Base-by-base conservation (phyloP, 306 rosid genomes). In the Vachellia collinsii region DNA sequence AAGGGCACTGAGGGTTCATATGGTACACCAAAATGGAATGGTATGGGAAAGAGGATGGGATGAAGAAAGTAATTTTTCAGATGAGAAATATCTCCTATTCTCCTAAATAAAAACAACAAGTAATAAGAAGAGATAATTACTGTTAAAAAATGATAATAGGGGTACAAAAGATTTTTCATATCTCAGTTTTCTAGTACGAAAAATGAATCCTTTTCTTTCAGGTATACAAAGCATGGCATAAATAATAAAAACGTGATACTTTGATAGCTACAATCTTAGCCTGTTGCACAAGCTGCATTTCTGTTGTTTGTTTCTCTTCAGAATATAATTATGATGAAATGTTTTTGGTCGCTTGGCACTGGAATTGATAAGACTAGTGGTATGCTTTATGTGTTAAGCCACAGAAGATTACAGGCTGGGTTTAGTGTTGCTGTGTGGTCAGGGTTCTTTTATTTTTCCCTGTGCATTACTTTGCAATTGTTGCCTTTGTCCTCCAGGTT, bases 401-500 rank as follows among this genome's bases (percentile, higher is more conserved):
- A 13, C 42, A 29, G 11, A 17, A 77, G 38, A 56, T 77, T 67
- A 68, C 42, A 41, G 48, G 78, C 74, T 81, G 61, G 53, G 59
- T 34, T 50, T 34, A 42, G 4, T 29, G 41, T 29, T 44, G 68
- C 42, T 76, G 17, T n/a, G 14, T 34, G 11, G 54, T 72, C 50
- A 61, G 17, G 61, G 11, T 59, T 41, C 53, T 77, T 46, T 69
- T 67, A 47, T 17, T 72, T 50, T 50, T 12, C n/a, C 63, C 34
- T 14, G 25, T 48, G 76, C 6, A 7, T 69, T 37, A 70, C 70
- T 39, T 77, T 79, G 70, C 75, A n/a, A 66, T 75, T 75, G 59
- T 62, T 83, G 77, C 78, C 75, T 74, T 77, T 77, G 75, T 79
- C 62, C 50, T 59, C 39, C 83, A 90, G 98, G 88, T 86, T 70